Evolutionary conservation across 768 basidiomycete genomes (phyloP), one percentile per base, ranked within the genome.

Genomic region (Suillus sp.): DNA sequence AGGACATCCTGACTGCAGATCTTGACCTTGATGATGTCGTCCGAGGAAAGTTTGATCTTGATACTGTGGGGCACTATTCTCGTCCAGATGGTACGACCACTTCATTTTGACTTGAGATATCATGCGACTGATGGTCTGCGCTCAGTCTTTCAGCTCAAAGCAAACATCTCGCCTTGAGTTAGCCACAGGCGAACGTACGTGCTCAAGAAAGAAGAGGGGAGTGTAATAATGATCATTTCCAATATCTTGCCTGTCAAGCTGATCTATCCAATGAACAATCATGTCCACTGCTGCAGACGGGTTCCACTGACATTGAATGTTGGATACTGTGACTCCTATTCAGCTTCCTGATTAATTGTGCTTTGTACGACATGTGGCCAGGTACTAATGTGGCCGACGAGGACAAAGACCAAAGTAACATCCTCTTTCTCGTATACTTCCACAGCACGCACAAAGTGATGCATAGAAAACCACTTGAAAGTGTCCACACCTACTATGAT

Each of bases 1-100:
- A 88, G 73, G 86, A 83, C 27, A 72, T 86, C 1, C 69, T 87
- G 63, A 83, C 81, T 1, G 86, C 84, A 0, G 83, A 87, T 59
- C 70, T 89, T 40, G 85, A 89, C 71, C 68, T 88, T 62, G 82
- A 86, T 64, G 86, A 87, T 62, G 75, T 83, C 62, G 60, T 81
- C 0, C 72, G 86, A 47, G 84, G 82, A 25, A 88, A 87, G 71
- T 85, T 86, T 65, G 87, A 88, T 69, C 69, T 89, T 57, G 88
- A 89, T 67, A 76, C 80, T 2, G 81, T 81, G 1, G 88, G 88
- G 1, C 86, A 88, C 70, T 89, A 89, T 70, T 81, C 85, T 0
- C 71, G 88, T 61, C 77, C 81, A 25, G 86, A 87, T 71, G 70
- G 86, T 87, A 68, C 60, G 84, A 70, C 30, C 35, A 38, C 13